These are phyloP conservation scores for Aureobasidium melanogenum DNA, from an alignment of 2,329 filamentous ascomycete genomes.

Conservation along the genomic window DNA sequence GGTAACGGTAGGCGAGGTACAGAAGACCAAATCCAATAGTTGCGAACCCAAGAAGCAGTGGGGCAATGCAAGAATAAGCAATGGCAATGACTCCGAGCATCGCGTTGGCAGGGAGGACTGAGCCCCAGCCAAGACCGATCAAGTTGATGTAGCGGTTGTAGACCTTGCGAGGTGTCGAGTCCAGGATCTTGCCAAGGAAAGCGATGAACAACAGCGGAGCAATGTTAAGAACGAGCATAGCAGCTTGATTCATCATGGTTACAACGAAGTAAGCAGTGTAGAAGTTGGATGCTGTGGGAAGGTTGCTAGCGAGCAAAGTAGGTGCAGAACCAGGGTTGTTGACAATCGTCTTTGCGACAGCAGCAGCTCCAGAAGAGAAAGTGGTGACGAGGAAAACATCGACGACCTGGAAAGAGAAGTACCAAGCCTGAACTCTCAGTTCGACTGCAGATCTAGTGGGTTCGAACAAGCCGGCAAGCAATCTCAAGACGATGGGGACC, in stretches of 20 bases:
- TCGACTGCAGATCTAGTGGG: constrained; percentile 37
- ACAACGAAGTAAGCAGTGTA: constrained; percentile 33
- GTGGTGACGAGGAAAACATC: constrained; percentile 35
- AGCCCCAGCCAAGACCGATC: constrained; percentile 35
- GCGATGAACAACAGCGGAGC: constrained; percentile 20
- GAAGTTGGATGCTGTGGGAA: constrained; percentile 33
- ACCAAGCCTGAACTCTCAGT: constrained; percentile 30
- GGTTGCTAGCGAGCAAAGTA: constrained; percentile 25
- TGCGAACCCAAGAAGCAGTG: constrained; percentile 39
- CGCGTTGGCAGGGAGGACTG: constrained; percentile 39
- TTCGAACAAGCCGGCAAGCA: constrained; percentile 59
- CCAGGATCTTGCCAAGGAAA: constrained; percentile 24
- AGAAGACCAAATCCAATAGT: constrained; percentile 35
- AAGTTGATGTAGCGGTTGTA: constrained; percentile 36
- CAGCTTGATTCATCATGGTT: constrained; percentile 25
- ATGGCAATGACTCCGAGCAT: constrained; percentile 36
- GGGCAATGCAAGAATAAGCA: constrained; percentile 41
- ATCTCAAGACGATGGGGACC: constrained; percentile 71
- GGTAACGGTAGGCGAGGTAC: constrained; percentile 42
- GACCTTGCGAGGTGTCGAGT: constrained; percentile 39
- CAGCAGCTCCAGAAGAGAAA: constrained; percentile 28
- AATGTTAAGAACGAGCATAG: constrained; percentile 14
- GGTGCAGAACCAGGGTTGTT: constrained; percentile 25
- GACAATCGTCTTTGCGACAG: constrained; percentile 25
- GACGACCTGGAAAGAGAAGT: constrained; percentile 33